These are phyloP conservation scores for Trypanosoma melophagium DNA, from an alignment of 208 protist genomes.

Conservation along the genomic window DNA sequence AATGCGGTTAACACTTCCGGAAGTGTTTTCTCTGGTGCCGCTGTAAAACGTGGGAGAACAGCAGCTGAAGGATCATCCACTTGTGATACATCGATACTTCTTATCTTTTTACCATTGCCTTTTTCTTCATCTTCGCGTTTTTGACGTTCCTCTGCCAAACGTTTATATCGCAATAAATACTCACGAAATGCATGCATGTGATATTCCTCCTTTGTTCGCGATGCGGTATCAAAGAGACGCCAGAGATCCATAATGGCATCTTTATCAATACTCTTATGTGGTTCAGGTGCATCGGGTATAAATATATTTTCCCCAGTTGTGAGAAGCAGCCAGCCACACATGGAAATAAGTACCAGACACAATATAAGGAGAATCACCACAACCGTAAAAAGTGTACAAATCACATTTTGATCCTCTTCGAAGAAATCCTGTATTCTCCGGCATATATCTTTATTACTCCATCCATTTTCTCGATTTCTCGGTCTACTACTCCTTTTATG, in stretches of 20 bases:
- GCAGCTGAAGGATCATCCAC: no score
- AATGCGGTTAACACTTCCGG: no score
- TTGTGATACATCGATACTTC: not conserved
- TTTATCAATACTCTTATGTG: not conserved
- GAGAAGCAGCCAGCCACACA: slow-evolving; percentile 5
- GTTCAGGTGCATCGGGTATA: not conserved
- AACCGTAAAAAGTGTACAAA: not conserved
- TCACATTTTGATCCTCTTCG: not conserved
- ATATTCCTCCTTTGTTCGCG: slow-evolving; percentile 1
- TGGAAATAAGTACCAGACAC: not conserved
- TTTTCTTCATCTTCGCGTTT: not conserved
- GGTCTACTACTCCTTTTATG: no score
- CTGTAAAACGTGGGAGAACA: no score
- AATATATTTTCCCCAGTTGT: no score
- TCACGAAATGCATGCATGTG: slow-evolving; percentile 8
- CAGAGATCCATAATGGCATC: slow-evolving; percentile 15
- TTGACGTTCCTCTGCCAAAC: not conserved
- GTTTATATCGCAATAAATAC: slow-evolving; percentile 5
- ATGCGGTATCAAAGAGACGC: not conserved
- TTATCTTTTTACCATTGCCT: not conserved
- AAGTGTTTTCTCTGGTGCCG: no score
- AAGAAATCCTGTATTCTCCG: no score
- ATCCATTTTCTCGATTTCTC: no score
- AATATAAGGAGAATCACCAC: not conserved
- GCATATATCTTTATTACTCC: no score